Base-by-base conservation (phyloP, 2,329 filamentous ascomycete species). In the Colletotrichum shisoi region DNA sequence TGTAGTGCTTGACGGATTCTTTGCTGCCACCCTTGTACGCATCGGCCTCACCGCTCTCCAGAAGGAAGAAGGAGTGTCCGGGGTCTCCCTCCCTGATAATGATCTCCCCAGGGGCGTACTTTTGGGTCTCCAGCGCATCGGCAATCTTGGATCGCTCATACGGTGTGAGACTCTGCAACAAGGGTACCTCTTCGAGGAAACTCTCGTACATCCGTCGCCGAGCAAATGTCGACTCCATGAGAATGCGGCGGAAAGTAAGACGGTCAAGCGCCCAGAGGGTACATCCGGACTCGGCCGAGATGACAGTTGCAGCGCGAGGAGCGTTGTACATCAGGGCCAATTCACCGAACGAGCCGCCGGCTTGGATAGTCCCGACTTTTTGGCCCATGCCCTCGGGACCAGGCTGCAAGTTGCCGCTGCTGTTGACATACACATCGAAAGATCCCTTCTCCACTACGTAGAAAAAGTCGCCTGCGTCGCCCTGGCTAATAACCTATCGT, bases 291-390 rank as follows among this genome's bases (percentile, higher is more conserved):
- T 96, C 92, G 13, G 90, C 89, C 37, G 92, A 96, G 69, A 96
- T 87, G 68, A 99, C 92, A 0, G 95, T 98, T 3, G 95, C 95
- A 48, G 95, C 95, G 75, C 95, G 92, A 31, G 95, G 95, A 24
- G 95, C 93, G 75, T 98, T 97, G 82, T 99, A 98, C 95, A 99
- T 98, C 74, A 99, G 84, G 13, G 95, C 95, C 63, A 99, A 85
- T 81, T 99, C 95, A 73, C 95, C 95, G 78, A 99, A 99, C 4
- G 93, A 97, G 69, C 94, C 94, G 57, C 95, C 95, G 3, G 93
- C 87, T 51, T 92, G 90, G 65, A 96, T 96, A 44, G 85, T 89
- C 72, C 88, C 89, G 34, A 98, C 94, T 73, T 93, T 91, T 68
- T 85, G 84, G 57, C 95, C 95, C 80, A 97, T 85, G 12, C 94